Evolutionary conservation across 225 moss, liverwort and hornwort genomes (phyloP), one percentile per base, ranked within the genome.

Genomic region (Antitrichia curtipendula): DNA sequence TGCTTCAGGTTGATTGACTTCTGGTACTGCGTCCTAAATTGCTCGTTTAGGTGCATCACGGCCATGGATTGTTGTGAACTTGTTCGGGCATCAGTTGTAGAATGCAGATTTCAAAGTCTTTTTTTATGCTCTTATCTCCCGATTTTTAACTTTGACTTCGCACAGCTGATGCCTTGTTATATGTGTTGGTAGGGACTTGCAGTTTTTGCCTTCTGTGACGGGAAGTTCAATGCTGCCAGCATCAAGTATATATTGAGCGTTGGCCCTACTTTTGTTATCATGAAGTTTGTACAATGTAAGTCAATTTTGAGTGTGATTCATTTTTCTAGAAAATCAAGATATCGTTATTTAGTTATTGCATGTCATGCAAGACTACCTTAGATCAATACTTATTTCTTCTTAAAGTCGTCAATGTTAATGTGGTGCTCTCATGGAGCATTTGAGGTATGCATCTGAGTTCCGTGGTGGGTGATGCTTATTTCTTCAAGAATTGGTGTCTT

Each of bases 271-370:
- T 99, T 93, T 91, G 90, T 96, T 83, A 68, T 91, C 21, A 93
- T 96, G 95, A 97, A 96, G 73, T 90, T 91, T 49, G 64, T 96
- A 50, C 97, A 99, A 78, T 97, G 98, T 99, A 94, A 92, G 96
- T 81, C 60, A 85, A 85, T 43, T 83, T 58, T 84, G 60, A 53
- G 32, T 88, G 47, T 81, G 41, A 47, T 87, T 58, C 10, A 68
- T 78, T 71, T 66, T 47, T 85, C 12, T 72, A 31, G n/a, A 52
- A 83, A 71, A 40, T 82, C 32, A 78, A 82, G n/a, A 80, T 80
- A 27, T 13, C 83, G 78, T 69, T 36, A 19, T 28, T 18, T 36
- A 56, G 34, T 47, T 90, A 36, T 62, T 43, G 68, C 85, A 49
- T 89, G 38, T 64, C 63, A 24, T 89, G 75, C 66, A 40, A 82